These are phyloP conservation scores for Hemerocallis citrina DNA, from an alignment of 106 monocot genomes.

Conservation along the genomic window DNA sequence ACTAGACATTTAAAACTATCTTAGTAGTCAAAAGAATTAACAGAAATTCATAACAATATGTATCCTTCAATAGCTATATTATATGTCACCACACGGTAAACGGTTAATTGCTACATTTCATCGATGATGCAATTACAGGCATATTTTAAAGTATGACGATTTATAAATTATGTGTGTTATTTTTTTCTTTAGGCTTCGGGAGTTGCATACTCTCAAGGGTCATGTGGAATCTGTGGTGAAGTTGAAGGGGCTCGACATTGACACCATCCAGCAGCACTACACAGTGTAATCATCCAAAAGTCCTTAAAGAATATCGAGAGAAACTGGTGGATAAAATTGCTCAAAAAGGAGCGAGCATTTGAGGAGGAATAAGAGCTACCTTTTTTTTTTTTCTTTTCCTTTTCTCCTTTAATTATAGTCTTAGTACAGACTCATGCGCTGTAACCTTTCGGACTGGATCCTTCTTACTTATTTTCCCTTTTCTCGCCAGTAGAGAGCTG, in stretches of 20 bases:
- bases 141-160: too few relatives aligned
- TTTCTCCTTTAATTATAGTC: background rate
- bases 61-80: too few relatives aligned
- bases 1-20: too few relatives aligned
- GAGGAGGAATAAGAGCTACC: too few relatives aligned
- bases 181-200: conserved; percentile 8
- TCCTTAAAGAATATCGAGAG: background rate
- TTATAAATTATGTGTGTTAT: background rate
- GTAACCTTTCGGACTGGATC: background rate
- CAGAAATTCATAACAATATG: too few relatives aligned
- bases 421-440: background rate
- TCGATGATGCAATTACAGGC: too few relatives aligned
- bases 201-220: conserved; percentile 9
- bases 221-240: conserved; percentile 12
- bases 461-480: background rate
- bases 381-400: background rate
- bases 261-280: too few relatives aligned
- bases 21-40: too few relatives aligned
- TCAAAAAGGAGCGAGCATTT: background rate
- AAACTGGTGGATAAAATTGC: background rate
- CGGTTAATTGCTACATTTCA: background rate
- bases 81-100: too few relatives aligned
- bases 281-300: too few relatives aligned
- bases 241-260: conserved; percentile 13
- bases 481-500: too few relatives aligned